Conservation (phyloP, 352 stramenopile genomes). For the Phytophthora sp. region DNA sequence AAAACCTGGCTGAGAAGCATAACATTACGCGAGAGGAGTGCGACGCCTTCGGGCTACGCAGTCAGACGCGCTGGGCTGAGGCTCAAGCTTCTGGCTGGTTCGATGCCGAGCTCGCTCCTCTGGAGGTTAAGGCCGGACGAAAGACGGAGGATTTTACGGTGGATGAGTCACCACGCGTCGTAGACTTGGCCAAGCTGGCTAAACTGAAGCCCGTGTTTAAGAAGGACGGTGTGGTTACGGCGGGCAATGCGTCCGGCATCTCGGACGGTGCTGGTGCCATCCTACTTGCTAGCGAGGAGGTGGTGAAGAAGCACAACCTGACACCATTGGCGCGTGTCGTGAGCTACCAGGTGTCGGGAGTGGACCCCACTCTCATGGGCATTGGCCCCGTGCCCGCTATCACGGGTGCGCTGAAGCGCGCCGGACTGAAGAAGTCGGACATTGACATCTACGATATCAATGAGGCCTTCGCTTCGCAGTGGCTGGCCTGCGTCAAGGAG, state of each 20-base stretch:
- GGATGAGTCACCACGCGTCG: constrained; percentile 82
- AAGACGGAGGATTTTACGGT: constrained; percentile 87
- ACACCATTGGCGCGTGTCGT: constrained; percentile 94
- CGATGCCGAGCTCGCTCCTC: constrained; percentile 93
- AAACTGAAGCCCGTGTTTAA: constrained; percentile 97
- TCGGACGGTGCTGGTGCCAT: constrained; percentile 96
- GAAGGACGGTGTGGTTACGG: constrained; percentile 97
- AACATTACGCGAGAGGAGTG: constrained; percentile 94
- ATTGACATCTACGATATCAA: constrained; percentile 99
- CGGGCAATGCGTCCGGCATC: constrained; percentile 96
- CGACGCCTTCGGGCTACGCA: constrained; percentile 95
- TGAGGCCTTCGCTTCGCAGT: constrained; percentile 98
- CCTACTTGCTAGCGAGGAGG: constrained; percentile 94
- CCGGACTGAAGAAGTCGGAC: constrained; percentile 91
- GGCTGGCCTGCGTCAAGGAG: constrained; percentile 96
- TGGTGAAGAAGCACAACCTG: constrained; percentile 93
- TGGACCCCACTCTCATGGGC: constrained; percentile 97
- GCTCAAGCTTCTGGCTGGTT: constrained; percentile 94
- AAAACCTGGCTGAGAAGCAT: constrained; percentile 98
- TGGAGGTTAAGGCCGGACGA: constrained; percentile 91
- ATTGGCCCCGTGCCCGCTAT: constrained; percentile 97
- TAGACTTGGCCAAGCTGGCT: constrained; percentile 85
- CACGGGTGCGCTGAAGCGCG: constrained; percentile 87
- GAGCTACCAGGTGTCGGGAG: constrained; percentile 92
- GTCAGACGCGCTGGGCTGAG: constrained; percentile 92